A percentile compares a stretch with the other conserved stretches of the same genome.
Conservation (phyloP, 352 stramenopile genomes). For the Lagenidium sp. region DNA sequence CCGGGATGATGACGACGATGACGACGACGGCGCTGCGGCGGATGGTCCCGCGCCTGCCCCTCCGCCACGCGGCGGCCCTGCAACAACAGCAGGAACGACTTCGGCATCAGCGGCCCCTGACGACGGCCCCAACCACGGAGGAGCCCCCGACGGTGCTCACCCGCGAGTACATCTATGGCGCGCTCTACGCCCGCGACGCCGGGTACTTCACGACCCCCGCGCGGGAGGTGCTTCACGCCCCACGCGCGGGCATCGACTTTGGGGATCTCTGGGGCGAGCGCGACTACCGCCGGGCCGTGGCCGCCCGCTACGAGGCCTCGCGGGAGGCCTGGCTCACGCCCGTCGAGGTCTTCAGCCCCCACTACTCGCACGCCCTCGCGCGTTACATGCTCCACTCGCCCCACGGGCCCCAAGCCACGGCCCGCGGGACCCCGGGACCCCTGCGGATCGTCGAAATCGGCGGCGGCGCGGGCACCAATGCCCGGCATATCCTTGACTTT, state of each 20-base stretch:
- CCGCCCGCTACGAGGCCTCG: conserved; percentile 54
- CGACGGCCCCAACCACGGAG: not conserved
- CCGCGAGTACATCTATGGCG: conserved; percentile 78
- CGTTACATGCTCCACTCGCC: conserved; percentile 83
- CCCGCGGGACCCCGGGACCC: too few relatives aligned
- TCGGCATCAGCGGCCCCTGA: too few relatives aligned
- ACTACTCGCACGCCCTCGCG: conserved; percentile 84
- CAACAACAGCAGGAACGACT: too few relatives aligned
- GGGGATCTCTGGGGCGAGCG: conserved; percentile 60
- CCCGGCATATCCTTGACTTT: conserved; percentile 86
- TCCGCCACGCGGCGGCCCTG: not conserved
- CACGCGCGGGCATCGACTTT: conserved; percentile 56
- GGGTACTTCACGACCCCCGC: conserved; percentile 79
- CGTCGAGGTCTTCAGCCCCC: conserved; percentile 83
- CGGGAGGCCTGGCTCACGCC: conserved; percentile 86
- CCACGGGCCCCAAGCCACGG: conserved; percentile 27
- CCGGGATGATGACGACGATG: not conserved
- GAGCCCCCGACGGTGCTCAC: conserved; percentile 32
- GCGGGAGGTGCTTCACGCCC: conserved; percentile 68
- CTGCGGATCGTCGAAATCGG: conserved; percentile 81
- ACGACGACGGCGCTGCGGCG: not conserved
- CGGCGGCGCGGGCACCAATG: conserved; percentile 83
- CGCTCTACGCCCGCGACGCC: conserved; percentile 64
- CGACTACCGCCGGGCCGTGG: conserved; percentile 60
- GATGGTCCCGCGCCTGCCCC: not conserved